phyloP scores from a whole-genome alignment of 768 basidiomycete species.

The Collybia sordida region DNA sequence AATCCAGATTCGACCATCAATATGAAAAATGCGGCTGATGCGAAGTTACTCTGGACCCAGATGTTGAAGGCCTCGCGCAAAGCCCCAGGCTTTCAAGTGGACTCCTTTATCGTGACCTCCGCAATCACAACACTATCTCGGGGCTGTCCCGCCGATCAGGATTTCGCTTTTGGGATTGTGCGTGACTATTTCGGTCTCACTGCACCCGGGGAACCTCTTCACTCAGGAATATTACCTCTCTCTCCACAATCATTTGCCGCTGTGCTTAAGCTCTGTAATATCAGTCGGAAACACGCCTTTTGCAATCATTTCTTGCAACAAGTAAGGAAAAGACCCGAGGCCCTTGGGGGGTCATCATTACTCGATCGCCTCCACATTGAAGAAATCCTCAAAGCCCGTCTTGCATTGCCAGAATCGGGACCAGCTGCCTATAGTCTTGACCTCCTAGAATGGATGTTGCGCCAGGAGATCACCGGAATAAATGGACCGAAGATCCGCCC shows the following conservation, averaged over 20 bases:
- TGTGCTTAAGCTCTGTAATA: conserved; percentile 56
- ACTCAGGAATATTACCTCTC: conserved; percentile 40
- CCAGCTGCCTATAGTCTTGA: conserved; percentile 52
- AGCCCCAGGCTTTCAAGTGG: conserved; percentile 45
- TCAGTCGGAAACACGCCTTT: conserved; percentile 42
- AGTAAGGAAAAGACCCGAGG: conserved; percentile 47
- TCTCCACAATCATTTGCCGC: conserved; percentile 48
- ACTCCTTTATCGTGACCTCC: conserved; percentile 50
- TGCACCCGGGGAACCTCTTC: conserved; percentile 38
- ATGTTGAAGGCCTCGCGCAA: conserved; percentile 53
- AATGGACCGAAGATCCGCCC: conserved; percentile 48
- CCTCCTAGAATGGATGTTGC: conserved; percentile 69
- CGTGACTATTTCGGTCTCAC: conserved; percentile 63
- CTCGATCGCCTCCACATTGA: conserved; percentile 59
- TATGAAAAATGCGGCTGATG: conserved; percentile 58
- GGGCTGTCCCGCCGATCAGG: conserved; percentile 58
- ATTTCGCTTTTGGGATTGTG: conserved; percentile 65
- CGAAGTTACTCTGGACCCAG: conserved; percentile 70
- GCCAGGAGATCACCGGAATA: conserved; percentile 45
- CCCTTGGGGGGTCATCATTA: conserved; percentile 33
- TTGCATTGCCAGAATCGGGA: conserved; percentile 36
- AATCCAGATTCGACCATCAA: conserved; percentile 19
- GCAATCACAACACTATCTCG: conserved; percentile 55
- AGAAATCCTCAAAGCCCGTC: conserved; percentile 56
- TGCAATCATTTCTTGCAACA: conserved; percentile 60